Evolutionary conservation across 257 asterid genomes (phyloP), one percentile per base, ranked within the genome.

Genomic region (Petunia axillaris): DNA sequence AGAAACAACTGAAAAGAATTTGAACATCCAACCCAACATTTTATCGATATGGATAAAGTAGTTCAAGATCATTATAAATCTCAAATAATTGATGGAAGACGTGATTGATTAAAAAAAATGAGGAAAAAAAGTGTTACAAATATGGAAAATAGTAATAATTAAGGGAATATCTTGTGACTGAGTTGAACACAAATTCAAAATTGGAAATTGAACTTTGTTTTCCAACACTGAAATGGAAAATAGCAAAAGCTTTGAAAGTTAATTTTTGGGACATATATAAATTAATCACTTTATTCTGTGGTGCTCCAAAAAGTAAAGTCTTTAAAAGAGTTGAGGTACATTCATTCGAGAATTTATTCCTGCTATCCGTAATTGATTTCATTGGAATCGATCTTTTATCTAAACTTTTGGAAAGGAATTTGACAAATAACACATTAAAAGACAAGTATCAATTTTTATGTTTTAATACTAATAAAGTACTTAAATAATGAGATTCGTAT

Each of bases 251-350:
- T 76, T 58, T 25, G 10, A 5, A 77, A 13, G 58, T 35, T 25
- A 15, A 62, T 62, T 62, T 6, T 35, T 13, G 67, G 25, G 25
- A 25, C 25, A 25, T 25, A 25, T 25, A 25, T 25, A 25, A 25
- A 25, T 25, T 25, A 25, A 25, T 25, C 25, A 25, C 25, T 25
- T 25, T 25, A 25, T 25, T 40, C 41, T 13, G 44, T 8, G 80
- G 41, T 77, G 71, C 43, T 77, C 71, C 80, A 57, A 77, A 77
- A 77, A 77, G 80, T 59, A 54, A 5, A 3, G 43, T 43, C 80
- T 59, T 59, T 59, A 8, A 59, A 60, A 55, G 80, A 57, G 54
- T 4, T 77, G 80, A 57, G 54, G 5, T 77, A 40, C n/a, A 76
- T 76, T 39, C 55, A 39, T 59, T 54, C 39, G 15, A 63, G 73